Conservation (phyloP, 345 rosid species). For the Acer negundo region DNA sequence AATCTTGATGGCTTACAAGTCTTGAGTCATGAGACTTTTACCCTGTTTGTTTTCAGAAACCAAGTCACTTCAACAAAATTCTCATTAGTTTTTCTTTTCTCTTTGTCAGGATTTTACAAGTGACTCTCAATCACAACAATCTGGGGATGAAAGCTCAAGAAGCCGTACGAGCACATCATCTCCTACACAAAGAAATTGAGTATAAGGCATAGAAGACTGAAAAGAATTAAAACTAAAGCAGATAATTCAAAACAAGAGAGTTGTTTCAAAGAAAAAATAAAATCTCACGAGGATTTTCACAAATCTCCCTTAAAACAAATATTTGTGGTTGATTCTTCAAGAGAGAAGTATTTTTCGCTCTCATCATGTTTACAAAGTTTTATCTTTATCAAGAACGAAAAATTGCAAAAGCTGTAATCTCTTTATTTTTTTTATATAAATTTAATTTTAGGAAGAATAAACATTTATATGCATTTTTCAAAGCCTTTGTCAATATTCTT, state of each 20-base stretch:
- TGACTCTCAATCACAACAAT: slow-evolving; percentile 30
- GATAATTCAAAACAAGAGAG: background rate
- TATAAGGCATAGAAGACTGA: background rate
- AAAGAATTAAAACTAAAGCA: no score
- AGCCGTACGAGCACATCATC: slow-evolving; percentile 33
- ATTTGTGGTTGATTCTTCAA: no score
- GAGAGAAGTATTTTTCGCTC: background rate
- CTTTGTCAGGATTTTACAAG: slow-evolving; percentile 44
- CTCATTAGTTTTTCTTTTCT: background rate
- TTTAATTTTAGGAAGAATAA: background rate
- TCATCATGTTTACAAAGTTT: background rate
- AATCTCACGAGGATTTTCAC: no score
- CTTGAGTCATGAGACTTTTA: no score
- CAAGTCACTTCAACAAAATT: background rate
- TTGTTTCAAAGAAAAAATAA: no score
- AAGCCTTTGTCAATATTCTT: no score
- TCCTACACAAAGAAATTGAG: slow-evolving; percentile 21
- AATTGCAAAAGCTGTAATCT: background rate
- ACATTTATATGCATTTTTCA: background rate
- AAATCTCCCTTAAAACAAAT: no score
- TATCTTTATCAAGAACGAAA: no score
- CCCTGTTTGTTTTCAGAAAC: no score
- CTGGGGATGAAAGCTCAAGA: slow-evolving; percentile 38
- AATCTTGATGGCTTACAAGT: no score
- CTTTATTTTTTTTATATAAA: background rate